Evolutionary conservation across 257 asterid genomes (phyloP).

Genomic region (Craterostigma plantagineum): DNA sequence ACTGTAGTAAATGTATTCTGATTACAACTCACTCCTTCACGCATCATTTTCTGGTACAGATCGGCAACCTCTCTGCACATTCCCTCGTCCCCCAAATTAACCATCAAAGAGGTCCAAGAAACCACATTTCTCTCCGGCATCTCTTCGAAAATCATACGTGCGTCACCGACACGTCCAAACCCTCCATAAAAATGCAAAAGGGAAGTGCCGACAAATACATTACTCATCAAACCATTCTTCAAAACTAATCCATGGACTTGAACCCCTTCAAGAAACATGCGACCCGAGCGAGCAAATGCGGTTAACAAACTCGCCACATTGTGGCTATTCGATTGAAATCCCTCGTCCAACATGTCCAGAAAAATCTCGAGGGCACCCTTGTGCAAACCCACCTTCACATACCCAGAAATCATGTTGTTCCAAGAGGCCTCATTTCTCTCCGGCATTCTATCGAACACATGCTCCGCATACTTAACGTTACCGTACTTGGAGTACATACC

Average conservation of each 20-base stretch:
- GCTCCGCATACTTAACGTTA: slow-evolving; percentile 19
- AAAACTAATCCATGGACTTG: slow-evolving; percentile 55
- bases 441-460: slow-evolving; percentile 67
- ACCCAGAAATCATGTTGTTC: slow-evolving; percentile 76
- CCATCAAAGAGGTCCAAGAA: slow-evolving; percentile 91
- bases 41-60: slow-evolving; percentile 38
- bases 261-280: slow-evolving; percentile 46
- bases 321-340: slow-evolving; percentile 33
- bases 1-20: slow-evolving; percentile 56
- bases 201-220: slow-evolving; percentile 62
- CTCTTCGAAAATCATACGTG: slow-evolving; percentile 38
- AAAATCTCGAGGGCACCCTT: slow-evolving; percentile 32
- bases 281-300: slow-evolving; percentile 44
- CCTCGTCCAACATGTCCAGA: slow-evolving; percentile 39
- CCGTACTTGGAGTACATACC: slow-evolving; percentile 40
- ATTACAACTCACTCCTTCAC: slow-evolving; percentile 34
- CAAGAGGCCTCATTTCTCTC: slow-evolving; percentile 53
- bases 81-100: slow-evolving; percentile 37
- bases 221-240: slow-evolving; percentile 40
- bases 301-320: slow-evolving; percentile 57
- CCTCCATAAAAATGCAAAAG: slow-evolving; percentile 74
- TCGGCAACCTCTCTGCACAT: slow-evolving; percentile 22
- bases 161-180: slow-evolving; percentile 30
- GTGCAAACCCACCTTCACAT: slow-evolving; percentile 29
- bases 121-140: slow-evolving; percentile 76